Percentiles rank a stretch among this genome's conserved stretches.
phyloP scores from a whole-genome alignment of 345 rosid genomes.

The Populus ilicifolia region DNA sequence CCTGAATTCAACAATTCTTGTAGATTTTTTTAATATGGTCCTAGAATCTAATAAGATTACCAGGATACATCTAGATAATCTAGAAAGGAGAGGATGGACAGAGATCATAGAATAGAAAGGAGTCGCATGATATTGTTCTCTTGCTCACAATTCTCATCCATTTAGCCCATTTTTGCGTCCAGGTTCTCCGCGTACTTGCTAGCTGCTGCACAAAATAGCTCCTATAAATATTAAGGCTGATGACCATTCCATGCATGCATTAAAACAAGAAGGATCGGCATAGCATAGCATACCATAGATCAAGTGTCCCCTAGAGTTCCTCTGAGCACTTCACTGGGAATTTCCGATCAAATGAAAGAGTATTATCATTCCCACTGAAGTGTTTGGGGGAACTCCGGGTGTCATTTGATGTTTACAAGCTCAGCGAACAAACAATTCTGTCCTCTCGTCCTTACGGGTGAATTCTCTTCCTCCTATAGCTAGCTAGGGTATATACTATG shows the following conservation, averaged over 20 bases:
- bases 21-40: neutral
- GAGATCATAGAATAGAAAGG: neutral
- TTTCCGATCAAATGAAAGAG: neutral
- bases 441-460: too few relatives aligned
- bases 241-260: neutral
- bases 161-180: neutral
- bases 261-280: too few relatives aligned
- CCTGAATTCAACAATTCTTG: too few relatives aligned
- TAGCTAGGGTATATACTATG: too few relatives aligned
- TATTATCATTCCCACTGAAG: slow-evolving; percentile 30
- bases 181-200: neutral
- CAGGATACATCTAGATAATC: neutral
- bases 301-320: slow-evolving; percentile 41
- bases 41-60: neutral
- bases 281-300: neutral
- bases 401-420: neutral
- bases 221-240: neutral
- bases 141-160: neutral
- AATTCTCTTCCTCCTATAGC: too few relatives aligned
- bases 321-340: slow-evolving; percentile 40
- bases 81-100: slow-evolving; percentile 3
- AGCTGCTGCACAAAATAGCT: neutral
- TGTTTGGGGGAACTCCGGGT: slow-evolving; percentile 63
- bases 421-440: too few relatives aligned
- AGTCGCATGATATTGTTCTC: neutral